A percentile compares a stretch with the other conserved stretches of the same genome.
These are phyloP conservation scores for Isatis tinctoria DNA, from an alignment of 345 rosid species.

Conservation along the genomic window DNA sequence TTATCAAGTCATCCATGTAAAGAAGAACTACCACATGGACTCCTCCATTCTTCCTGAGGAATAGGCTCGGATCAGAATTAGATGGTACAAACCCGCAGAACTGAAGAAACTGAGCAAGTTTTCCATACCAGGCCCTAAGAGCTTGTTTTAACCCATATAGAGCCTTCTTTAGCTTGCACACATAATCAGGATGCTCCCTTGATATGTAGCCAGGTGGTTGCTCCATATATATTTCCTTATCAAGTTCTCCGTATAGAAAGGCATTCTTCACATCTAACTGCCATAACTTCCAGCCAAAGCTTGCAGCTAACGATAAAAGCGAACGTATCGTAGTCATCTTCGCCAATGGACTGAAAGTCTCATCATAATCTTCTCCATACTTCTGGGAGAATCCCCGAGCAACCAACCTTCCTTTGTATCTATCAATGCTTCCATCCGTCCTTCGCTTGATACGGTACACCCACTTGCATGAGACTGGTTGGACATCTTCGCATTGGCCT, in stretches of 20 bases:
- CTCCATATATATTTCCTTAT: conserved; percentile 17
- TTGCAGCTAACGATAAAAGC: too few species aligned
- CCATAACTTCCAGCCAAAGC: too few species aligned
- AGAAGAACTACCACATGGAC: not conserved
- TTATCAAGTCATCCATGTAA: not conserved
- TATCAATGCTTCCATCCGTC: not conserved
- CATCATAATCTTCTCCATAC: too few species aligned
- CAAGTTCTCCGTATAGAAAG: too few species aligned
- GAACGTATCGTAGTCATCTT: too few species aligned
- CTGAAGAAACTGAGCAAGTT: not conserved
- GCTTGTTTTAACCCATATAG: conserved; percentile 6
- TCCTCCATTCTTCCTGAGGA: not conserved
- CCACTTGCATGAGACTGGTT: conserved; percentile 11
- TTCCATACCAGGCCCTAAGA: conserved; percentile 4
- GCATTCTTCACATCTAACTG: too few species aligned
- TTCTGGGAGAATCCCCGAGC: not conserved
- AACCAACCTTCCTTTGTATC: not conserved
- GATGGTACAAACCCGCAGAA: not conserved
- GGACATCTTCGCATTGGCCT: too few species aligned
- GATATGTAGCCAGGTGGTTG: not conserved
- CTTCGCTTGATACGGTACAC: not conserved
- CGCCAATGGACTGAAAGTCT: too few species aligned
- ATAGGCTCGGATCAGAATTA: not conserved
- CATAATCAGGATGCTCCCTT: not conserved
- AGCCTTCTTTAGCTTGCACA: not conserved